phyloP scores from a whole-genome alignment of 345 rosid genomes.

The Bruguiera parviflora region DNA sequence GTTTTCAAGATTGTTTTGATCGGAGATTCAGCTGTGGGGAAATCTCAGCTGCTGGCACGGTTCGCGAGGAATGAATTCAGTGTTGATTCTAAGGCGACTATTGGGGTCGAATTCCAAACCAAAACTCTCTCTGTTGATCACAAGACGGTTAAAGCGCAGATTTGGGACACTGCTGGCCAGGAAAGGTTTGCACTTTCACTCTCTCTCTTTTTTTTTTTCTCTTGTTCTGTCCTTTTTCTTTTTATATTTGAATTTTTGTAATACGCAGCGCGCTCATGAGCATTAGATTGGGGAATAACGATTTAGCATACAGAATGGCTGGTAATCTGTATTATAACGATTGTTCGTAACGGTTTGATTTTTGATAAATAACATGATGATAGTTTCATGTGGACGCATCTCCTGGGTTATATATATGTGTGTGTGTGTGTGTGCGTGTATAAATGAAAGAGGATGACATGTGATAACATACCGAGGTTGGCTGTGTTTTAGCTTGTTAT shows the following conservation, averaged over 20 bases:
- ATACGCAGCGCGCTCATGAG: too few relatives aligned
- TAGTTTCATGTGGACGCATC: background rate
- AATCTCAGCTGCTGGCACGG: conserved; percentile 73
- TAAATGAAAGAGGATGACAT: too few relatives aligned
- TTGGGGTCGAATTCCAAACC: conserved; percentile 88
- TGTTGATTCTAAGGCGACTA: conserved; percentile 77
- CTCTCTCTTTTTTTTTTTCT: background rate
- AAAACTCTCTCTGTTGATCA: conserved; percentile 71
- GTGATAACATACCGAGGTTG: too few relatives aligned
- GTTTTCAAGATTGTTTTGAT: conserved; percentile 79
- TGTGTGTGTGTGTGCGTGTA: too few relatives aligned
- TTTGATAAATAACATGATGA: background rate
- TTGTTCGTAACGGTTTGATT: too few relatives aligned
- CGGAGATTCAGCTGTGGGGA: conserved; percentile 84
- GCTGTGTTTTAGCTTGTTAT: too few relatives aligned
- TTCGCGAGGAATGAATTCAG: conserved; percentile 80
- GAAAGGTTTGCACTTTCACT: conserved; percentile 46
- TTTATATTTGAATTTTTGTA: background rate
- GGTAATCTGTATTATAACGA: too few relatives aligned
- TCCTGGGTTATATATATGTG: too few relatives aligned
- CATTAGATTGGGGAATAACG: too few relatives aligned
- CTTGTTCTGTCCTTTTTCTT: background rate
- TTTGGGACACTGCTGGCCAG: conserved; percentile 93
- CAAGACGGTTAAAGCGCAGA: conserved; percentile 81
- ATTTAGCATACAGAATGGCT: too few relatives aligned